These are phyloP conservation scores for Lathyrus sativus DNA, from an alignment of 306 rosid species.

Conservation along the genomic window DNA sequence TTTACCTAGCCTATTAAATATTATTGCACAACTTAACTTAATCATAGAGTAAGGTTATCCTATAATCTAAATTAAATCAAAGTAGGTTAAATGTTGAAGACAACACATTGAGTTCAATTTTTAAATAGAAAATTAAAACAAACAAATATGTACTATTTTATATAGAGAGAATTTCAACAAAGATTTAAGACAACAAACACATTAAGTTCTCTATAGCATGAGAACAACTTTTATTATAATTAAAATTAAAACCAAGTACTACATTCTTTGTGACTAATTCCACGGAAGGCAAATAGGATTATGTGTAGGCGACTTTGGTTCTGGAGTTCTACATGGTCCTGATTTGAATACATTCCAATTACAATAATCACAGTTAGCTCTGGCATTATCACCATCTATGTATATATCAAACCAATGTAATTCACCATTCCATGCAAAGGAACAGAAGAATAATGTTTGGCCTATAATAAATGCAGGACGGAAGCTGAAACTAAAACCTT, in stretches of 20 bases:
- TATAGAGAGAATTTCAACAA: too few species aligned
- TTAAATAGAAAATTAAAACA: too few species aligned
- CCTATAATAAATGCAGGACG: too few species aligned
- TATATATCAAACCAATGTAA: not conserved
- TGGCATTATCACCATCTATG: not conserved
- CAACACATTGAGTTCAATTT: too few species aligned
- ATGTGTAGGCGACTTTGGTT: not conserved
- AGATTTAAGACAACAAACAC: not conserved
- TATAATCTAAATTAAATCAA: too few species aligned
- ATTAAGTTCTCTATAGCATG: not conserved
- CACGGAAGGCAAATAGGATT: not conserved
- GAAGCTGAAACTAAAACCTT: too few species aligned
- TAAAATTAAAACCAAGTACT: too few species aligned
- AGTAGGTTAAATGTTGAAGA: too few species aligned
- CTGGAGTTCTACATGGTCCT: not conserved
- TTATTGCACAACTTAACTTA: too few species aligned
- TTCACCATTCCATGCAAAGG: not conserved
- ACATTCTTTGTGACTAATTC: not conserved
- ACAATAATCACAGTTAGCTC: not conserved
- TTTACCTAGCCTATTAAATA: too few species aligned
- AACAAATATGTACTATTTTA: too few species aligned
- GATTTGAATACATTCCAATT: not conserved
- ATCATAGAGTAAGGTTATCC: too few species aligned
- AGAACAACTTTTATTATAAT: not conserved
- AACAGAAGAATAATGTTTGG: not conserved